phyloP scores from a whole-genome alignment of 176 grass and related monocot genomes.

The Paspalum notatum region DNA sequence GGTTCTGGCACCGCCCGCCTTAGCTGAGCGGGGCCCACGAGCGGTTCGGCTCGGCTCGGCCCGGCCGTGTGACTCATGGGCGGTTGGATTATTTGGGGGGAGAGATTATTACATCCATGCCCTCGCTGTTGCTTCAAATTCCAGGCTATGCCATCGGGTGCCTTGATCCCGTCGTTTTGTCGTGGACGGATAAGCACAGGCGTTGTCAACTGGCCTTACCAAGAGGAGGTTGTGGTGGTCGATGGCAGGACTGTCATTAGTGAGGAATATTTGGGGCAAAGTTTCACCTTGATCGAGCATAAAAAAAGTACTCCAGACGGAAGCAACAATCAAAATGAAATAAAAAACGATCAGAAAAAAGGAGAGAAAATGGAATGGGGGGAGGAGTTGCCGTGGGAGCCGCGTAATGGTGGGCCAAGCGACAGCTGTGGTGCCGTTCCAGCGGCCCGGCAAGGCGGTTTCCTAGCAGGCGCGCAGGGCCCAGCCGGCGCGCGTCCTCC shows the following conservation, averaged over 20 bases:
- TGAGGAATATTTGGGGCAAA: background rate
- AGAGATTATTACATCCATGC: fast-evolving
- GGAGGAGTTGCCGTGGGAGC: slow-evolving; percentile 32
- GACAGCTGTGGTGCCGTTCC: slow-evolving; percentile 38
- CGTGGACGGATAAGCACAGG: too few species aligned
- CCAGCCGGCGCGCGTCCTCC: slow-evolving; percentile 32
- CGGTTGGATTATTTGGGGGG: slow-evolving; percentile 38
- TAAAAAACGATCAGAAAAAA: background rate
- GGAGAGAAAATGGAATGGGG: background rate
- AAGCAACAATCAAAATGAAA: background rate
- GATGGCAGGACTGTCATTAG: background rate
- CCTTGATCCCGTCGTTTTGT: too few species aligned
- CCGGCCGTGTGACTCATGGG: background rate
- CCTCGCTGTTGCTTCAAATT: background rate
- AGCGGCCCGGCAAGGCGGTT: slow-evolving; percentile 45
- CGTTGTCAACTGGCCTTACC: too few species aligned
- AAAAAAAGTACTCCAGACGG: too few species aligned
- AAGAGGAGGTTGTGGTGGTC: too few species aligned
- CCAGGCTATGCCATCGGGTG: background rate
- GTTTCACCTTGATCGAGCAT: fast-evolving
- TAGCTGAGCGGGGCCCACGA: slow-evolving; percentile 33
- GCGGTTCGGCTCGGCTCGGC: background rate
- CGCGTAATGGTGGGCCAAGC: slow-evolving; percentile 35
- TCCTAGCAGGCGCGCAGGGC: slow-evolving; percentile 5
- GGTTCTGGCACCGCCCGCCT: slow-evolving; percentile 23